Evolutionary conservation across 306 rosid species (phyloP).

Genomic region (Cicer arietinum): DNA sequence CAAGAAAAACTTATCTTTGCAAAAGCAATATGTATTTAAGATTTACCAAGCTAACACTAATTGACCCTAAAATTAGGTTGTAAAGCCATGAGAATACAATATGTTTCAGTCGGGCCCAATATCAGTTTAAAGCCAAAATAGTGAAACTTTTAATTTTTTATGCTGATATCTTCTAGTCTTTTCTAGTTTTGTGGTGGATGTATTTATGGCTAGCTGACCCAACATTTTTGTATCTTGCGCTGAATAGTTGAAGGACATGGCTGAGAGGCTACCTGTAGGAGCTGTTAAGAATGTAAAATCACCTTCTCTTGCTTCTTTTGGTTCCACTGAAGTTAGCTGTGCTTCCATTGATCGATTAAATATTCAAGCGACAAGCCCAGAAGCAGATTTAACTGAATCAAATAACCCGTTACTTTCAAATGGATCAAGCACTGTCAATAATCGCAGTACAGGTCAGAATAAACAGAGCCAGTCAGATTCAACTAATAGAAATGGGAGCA

Average conservation of each 20-base stretch:
- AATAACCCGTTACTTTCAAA: slow-evolving; percentile 68
- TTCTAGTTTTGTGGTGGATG: slow-evolving; percentile 33
- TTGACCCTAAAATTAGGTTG: neutral
- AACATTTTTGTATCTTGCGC: slow-evolving; percentile 32
- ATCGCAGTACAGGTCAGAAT: slow-evolving; percentile 63
- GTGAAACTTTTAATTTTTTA: slow-evolving; percentile 25
- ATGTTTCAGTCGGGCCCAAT: slow-evolving; percentile 20
- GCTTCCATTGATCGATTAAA: slow-evolving; percentile 65
- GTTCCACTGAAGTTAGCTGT: slow-evolving; percentile 65
- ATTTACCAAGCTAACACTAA: slow-evolving; percentile 5
- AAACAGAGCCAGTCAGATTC: slow-evolving; percentile 75
- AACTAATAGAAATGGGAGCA: slow-evolving; percentile 72
- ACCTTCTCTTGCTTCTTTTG: slow-evolving; percentile 71
- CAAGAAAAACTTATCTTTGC: slow-evolving; percentile 1
- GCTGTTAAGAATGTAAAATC: slow-evolving; percentile 77
- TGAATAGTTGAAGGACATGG: slow-evolving; percentile 93
- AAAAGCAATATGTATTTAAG: slow-evolving; percentile 9
- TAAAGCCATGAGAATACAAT: neutral
- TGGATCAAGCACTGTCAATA: slow-evolving; percentile 67
- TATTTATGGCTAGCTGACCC: slow-evolving; percentile 37
- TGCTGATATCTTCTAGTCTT: slow-evolving; percentile 7
- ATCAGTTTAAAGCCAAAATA: slow-evolving; percentile 26
- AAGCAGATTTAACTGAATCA: slow-evolving; percentile 73
- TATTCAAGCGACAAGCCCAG: slow-evolving; percentile 67
- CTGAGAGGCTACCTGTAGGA: slow-evolving; percentile 96